These are phyloP conservation scores for Candida dubliniensis DNA, from an alignment of 1,139 yeast genomes.

Conservation along the genomic window DNA sequence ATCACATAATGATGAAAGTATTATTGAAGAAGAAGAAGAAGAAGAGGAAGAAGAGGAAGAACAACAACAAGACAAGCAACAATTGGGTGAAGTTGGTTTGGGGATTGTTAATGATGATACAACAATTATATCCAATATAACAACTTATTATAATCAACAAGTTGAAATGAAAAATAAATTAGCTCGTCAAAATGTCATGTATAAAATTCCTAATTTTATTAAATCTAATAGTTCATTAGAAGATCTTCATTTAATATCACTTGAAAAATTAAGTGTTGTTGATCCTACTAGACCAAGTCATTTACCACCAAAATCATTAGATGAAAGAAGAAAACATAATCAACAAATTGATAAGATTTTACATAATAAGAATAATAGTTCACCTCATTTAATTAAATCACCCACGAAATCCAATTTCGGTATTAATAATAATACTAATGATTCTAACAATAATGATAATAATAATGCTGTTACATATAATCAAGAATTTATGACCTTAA, in stretches of 20 bases:
- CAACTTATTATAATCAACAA: slow-evolving; percentile 39
- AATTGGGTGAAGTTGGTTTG: slow-evolving; percentile 3
- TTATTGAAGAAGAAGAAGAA: slow-evolving; percentile 15
- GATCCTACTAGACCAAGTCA: slow-evolving; percentile 50
- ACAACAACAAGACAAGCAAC: not conserved
- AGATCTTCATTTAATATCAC: slow-evolving; percentile 41
- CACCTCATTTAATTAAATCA: slow-evolving; percentile 20
- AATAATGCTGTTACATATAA: not conserved
- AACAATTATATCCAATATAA: slow-evolving; percentile 37
- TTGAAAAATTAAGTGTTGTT: slow-evolving; percentile 38
- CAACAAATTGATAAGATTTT: slow-evolving; percentile 39
- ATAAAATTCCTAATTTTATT: slow-evolving; percentile 41
- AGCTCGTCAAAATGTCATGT: slow-evolving; percentile 36
- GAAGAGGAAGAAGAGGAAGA: slow-evolving; percentile 19
- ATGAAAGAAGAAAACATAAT: slow-evolving; percentile 41
- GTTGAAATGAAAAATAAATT: slow-evolving; percentile 34
- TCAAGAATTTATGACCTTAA: slow-evolving; percentile 19
- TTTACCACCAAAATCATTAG: slow-evolving; percentile 41
- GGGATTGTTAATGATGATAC: slow-evolving; percentile 26
- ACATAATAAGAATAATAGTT: slow-evolving; percentile 17
- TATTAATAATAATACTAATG: slow-evolving; percentile 13
- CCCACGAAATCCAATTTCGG: slow-evolving; percentile 25
- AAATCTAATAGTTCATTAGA: slow-evolving; percentile 45
- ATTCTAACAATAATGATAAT: slow-evolving; percentile 16
- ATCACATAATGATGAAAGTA: slow-evolving; percentile 17